Conservation (phyloP, 192 early-diverging fungal species). For the Jimgerdemannia lactiflua region DNA sequence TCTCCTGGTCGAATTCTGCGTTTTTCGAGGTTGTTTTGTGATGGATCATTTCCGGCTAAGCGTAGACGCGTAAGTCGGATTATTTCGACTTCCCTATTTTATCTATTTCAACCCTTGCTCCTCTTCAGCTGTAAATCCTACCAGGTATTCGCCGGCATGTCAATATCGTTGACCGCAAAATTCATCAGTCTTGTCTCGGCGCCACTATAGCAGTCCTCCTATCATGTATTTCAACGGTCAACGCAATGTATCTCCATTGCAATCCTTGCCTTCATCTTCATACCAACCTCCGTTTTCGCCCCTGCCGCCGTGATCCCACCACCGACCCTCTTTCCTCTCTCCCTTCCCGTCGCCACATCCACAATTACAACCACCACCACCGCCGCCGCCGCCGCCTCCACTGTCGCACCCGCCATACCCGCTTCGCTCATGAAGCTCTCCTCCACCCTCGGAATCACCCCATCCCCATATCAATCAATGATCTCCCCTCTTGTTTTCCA, state of each 20-base stretch:
- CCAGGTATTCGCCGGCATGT: too few relatives aligned
- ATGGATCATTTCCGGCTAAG: too few relatives aligned
- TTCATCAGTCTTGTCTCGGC: not conserved
- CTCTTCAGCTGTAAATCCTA: too few relatives aligned
- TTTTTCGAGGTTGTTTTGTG: too few relatives aligned
- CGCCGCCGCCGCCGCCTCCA: constrained; percentile 19
- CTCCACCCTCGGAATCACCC: not conserved
- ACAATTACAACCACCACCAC: not conserved
- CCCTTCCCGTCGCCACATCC: constrained; percentile 11
- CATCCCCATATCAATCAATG: too few relatives aligned
- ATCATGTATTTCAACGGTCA: not conserved
- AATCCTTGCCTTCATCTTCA: not conserved
- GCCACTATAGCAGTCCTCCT: not conserved
- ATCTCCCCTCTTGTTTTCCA: too few relatives aligned
- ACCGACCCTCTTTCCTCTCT: not conserved
- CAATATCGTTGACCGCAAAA: not conserved
- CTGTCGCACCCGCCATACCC: constrained; percentile 53
- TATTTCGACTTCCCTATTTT: too few relatives aligned
- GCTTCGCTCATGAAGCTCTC: constrained; percentile 58
- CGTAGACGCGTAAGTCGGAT: too few relatives aligned
- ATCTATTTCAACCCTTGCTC: too few relatives aligned
- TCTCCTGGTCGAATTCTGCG: too few relatives aligned
- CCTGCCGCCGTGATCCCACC: constrained; percentile 12
- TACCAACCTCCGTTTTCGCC: not conserved
- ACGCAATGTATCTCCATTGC: not conserved